These are phyloP conservation scores for Cicer judaicum DNA, from an alignment of 306 rosid genomes.

Conservation along the genomic window DNA sequence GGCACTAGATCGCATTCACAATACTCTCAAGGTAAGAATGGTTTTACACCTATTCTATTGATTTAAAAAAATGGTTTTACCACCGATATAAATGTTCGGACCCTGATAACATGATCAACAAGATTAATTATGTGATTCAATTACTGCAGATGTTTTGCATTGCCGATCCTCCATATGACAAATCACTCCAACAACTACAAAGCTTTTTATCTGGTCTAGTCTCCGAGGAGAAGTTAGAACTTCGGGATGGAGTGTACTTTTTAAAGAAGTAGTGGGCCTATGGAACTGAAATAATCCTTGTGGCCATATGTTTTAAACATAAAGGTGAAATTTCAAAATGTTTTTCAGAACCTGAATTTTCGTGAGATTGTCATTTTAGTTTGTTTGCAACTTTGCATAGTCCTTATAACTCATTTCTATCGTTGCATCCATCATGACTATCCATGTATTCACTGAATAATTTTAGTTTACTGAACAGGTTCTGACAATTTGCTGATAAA, in stretches of 20 bases:
- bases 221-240: constrained; percentile 86
- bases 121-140: constrained; percentile 14
- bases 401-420: not conserved
- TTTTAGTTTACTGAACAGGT: constrained; percentile 10
- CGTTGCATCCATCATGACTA: constrained; percentile 1
- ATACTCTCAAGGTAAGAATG: constrained; percentile 86
- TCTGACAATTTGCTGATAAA: constrained; percentile 31
- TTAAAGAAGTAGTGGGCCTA: constrained; percentile 60
- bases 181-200: constrained; percentile 89
- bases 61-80: not conserved
- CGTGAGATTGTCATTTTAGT: not conserved
- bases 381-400: not conserved
- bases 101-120: constrained; percentile 11
- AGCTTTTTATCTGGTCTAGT: constrained; percentile 84
- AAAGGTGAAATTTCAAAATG: constrained; percentile 45
- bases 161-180: constrained; percentile 88
- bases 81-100: not conserved
- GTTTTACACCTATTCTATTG: not conserved
- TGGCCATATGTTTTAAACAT: constrained; percentile 17
- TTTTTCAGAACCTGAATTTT: constrained; percentile 30
- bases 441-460: not conserved
- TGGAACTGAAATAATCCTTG: constrained; percentile 32
- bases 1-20: constrained; percentile 91
- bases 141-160: constrained; percentile 84
- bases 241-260: constrained; percentile 80